Evolutionary conservation across 164 flowering plant genomes (phyloP).

Genomic region (Stephania yunnanensis): DNA sequence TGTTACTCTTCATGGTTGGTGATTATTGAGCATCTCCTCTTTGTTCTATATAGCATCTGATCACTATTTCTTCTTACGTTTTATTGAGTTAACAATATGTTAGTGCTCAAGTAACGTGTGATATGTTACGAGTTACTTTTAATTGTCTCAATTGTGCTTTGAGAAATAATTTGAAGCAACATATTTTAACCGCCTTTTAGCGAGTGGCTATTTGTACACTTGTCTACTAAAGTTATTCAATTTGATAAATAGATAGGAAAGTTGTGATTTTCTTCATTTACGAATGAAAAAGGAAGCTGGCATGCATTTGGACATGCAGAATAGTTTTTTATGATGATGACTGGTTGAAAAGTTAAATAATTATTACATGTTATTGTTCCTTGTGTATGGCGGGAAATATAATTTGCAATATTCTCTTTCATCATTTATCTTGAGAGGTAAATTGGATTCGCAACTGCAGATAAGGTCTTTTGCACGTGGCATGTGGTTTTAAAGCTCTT

Average conservation of each 20-base stretch:
- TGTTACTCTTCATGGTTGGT: not conserved
- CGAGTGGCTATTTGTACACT: not conserved
- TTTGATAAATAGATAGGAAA: not conserved
- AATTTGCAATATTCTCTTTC: not conserved
- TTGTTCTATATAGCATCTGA: too few species aligned
- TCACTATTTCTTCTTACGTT: not conserved
- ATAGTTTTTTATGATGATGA: not conserved
- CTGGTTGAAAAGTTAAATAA: not conserved
- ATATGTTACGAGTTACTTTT: too few species aligned
- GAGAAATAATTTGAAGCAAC: too few species aligned
- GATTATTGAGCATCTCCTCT: not conserved
- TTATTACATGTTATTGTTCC: not conserved
- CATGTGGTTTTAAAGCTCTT: not conserved
- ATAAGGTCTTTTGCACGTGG: not conserved
- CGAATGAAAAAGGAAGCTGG: not conserved
- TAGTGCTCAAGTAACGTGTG: too few species aligned
- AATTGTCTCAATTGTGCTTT: too few species aligned
- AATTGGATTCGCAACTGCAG: not conserved
- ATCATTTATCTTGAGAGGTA: not conserved
- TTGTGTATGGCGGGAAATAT: not conserved
- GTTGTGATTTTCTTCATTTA: not conserved
- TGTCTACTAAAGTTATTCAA: not conserved
- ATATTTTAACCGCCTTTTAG: not conserved
- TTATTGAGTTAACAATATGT: not conserved
- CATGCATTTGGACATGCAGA: not conserved